These are phyloP conservation scores for Penicillium psychrosexuale DNA, from an alignment of 2,329 filamentous ascomycete species.

Conservation along the genomic window DNA sequence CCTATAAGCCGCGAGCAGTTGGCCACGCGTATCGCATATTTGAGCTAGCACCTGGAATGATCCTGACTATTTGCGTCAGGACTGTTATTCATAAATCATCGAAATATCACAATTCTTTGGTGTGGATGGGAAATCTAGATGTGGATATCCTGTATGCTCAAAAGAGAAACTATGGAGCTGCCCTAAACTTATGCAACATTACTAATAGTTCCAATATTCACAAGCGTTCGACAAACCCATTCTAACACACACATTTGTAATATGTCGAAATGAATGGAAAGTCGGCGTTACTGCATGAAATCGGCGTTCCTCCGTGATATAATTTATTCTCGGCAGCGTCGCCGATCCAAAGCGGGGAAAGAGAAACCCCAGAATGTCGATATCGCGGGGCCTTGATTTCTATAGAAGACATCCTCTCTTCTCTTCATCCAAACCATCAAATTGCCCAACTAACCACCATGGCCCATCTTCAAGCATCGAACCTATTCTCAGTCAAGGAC, in stretches of 20 bases:
- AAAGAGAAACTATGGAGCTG: neutral
- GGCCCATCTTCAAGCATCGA: constrained; percentile 32
- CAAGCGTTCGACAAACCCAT: neutral
- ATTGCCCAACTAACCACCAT: constrained; percentile 12
- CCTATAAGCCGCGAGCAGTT: too few relatives aligned
- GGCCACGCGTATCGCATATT: neutral
- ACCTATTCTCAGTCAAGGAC: constrained; percentile 52
- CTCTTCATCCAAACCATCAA: neutral
- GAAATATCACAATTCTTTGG: neutral
- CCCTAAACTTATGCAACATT: neutral
- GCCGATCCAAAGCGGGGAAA: neutral
- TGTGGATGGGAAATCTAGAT: neutral
- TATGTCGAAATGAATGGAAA: neutral
- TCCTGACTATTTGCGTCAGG: neutral
- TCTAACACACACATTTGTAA: neutral
- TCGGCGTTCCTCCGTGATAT: neutral
- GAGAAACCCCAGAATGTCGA: neutral
- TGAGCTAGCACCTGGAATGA: neutral
- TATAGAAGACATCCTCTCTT: neutral
- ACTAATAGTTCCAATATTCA: neutral
- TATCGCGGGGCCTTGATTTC: neutral
- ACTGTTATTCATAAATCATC: neutral
- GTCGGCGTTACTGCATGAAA: neutral
- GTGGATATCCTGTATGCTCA: neutral
- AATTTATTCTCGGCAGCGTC: neutral